Conservation (phyloP, 176 grass and related monocot genomes). For the Musa acuminata region DNA sequence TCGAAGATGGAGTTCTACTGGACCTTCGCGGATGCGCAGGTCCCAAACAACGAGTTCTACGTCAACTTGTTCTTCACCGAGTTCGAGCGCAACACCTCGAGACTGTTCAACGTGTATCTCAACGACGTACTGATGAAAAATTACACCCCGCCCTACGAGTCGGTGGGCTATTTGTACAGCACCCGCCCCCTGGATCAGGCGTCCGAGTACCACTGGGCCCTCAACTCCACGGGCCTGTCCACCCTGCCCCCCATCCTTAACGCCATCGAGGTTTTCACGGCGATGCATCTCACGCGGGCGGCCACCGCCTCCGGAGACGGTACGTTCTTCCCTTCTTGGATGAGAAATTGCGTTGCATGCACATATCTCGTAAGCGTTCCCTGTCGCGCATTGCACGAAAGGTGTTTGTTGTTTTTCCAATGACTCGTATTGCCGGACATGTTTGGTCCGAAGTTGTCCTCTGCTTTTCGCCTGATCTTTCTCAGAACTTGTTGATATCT, state of each 20-base stretch:
- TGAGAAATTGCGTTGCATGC: background rate
- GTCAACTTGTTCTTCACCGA: background rate
- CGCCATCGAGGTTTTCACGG: slow-evolving; percentile 9
- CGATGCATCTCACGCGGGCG: background rate
- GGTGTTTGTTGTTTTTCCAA: background rate
- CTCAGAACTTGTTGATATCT: too few relatives aligned
- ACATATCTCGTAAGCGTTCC: background rate
- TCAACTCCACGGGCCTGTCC: slow-evolving; percentile 14
- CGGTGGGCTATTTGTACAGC: background rate
- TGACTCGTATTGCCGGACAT: too few relatives aligned
- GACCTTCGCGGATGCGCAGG: too few relatives aligned
- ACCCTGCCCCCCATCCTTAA: slow-evolving; percentile 23
- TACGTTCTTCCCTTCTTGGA: background rate
- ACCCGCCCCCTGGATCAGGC: background rate
- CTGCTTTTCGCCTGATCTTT: too few relatives aligned
- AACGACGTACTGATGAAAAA: background rate
- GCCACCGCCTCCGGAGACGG: slow-evolving; percentile 15
- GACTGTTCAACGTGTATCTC: background rate
- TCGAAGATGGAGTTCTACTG: background rate
- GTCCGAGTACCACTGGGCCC: background rate
- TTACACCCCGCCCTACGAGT: background rate
- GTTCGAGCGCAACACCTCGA: background rate
- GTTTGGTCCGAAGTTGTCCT: too few relatives aligned
- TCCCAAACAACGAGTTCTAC: background rate
- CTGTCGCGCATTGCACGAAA: background rate